A percentile compares a stretch with the other conserved stretches of the same genome.
Evolutionary conservation across 116 monocot species (phyloP).

Genomic region (Phalaenopsis hybrid): DNA sequence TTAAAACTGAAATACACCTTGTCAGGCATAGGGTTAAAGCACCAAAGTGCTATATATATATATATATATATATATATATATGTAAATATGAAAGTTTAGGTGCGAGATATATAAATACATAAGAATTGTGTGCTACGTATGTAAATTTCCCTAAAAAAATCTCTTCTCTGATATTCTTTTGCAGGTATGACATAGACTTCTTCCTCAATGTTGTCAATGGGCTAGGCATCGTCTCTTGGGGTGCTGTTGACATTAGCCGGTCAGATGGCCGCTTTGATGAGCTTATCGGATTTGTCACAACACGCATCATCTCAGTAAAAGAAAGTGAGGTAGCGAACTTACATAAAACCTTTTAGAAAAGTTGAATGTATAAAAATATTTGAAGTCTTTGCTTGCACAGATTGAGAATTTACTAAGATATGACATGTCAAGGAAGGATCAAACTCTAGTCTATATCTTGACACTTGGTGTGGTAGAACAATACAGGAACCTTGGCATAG

Average conservation of each 20-base stretch:
- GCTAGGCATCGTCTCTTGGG: conserved; percentile 87
- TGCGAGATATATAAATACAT: too few species aligned
- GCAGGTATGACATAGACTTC: conserved; percentile 93
- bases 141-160: background rate
- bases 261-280: conserved; percentile 43
- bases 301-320: conserved; percentile 62
- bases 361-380: conserved; percentile 3
- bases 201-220: conserved; percentile 84
- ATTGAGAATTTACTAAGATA: conserved; percentile 63
- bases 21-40: too few species aligned
- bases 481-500: conserved; percentile 89
- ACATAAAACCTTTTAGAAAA: background rate
- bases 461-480: conserved; percentile 90
- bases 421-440: conserved; percentile 62
- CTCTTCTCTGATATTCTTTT: background rate
- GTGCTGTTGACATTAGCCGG: conserved; percentile 61
- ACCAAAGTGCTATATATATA: too few species aligned
- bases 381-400: conserved; percentile 26
- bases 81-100: too few species aligned
- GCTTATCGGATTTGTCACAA: conserved; percentile 89
- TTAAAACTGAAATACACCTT: too few species aligned
- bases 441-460: conserved; percentile 78
- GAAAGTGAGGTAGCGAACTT: conserved; percentile 74
- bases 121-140: too few species aligned
- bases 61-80: too few species aligned